Evolutionary conservation across 768 basidiomycete genomes (phyloP).

Genomic region (Kondoa malvinella): DNA sequence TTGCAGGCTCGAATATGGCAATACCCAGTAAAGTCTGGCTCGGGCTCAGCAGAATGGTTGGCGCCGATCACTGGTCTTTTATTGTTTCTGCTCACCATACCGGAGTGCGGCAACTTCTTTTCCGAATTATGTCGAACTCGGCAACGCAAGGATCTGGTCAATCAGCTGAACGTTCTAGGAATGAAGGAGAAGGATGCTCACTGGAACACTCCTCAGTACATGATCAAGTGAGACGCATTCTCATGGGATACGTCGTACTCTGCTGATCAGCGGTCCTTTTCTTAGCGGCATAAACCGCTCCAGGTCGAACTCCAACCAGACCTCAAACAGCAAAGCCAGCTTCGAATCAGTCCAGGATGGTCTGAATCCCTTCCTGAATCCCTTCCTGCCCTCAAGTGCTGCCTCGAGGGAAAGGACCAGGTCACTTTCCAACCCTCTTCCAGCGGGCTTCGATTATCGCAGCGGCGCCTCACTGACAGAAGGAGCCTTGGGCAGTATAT

Average conservation of each 20-base stretch:
- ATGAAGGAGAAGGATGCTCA: not conserved
- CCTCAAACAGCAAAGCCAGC: no score
- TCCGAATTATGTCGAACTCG: not conserved
- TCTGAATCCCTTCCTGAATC: no score
- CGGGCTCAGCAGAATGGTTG: not conserved
- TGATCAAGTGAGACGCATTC: no score
- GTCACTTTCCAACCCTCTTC: not conserved
- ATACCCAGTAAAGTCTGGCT: not conserved
- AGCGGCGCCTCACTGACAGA: not conserved
- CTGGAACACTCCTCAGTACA: not conserved
- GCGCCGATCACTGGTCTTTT: not conserved
- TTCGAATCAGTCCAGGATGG: no score
- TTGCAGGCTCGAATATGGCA: not conserved
- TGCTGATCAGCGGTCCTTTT: no score
- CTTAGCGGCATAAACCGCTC: no score
- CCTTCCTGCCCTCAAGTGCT: no score
- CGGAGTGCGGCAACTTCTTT: not conserved
- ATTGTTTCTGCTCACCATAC: not conserved
- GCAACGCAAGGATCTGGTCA: not conserved
- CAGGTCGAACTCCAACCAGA: no score
- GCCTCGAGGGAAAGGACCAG: no score
- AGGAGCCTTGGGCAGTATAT: not conserved
- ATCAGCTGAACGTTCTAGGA: not conserved
- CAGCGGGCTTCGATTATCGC: not conserved
- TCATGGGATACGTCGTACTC: no score